A percentile compares a stretch with the other conserved stretches of the same genome.
Conservation (phyloP, 352 stramenopile species). For the Pilasporangium apinafurcum region DNA sequence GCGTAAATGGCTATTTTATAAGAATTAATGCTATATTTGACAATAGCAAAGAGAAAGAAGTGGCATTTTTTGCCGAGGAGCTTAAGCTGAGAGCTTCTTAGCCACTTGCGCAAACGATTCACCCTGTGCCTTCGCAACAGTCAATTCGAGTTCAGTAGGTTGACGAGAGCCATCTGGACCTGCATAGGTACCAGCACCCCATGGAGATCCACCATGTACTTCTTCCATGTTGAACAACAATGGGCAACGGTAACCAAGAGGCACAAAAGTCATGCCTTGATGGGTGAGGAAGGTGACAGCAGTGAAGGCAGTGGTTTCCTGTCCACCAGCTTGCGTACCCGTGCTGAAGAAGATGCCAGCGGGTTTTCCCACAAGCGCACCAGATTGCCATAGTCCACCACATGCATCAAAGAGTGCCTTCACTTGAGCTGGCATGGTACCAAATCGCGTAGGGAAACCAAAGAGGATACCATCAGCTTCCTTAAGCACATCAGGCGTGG, state of each 20-base stretch:
- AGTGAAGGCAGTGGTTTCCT: constrained; percentile 70
- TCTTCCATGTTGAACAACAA: constrained; percentile 43
- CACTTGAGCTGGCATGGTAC: constrained; percentile 58
- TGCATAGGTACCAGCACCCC: constrained; percentile 59
- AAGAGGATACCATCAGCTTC: constrained; percentile 70
- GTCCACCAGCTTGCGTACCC: constrained; percentile 53
- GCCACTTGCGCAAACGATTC: constrained; percentile 73
- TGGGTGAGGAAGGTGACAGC: constrained; percentile 60
- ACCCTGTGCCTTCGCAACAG: constrained; percentile 70
- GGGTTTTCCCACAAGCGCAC: constrained; percentile 59
- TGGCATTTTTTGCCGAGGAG: too few relatives aligned
- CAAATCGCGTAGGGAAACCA: constrained; percentile 61
- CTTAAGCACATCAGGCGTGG: constrained; percentile 19
- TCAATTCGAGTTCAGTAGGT: constrained; percentile 74
- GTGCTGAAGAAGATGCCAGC: constrained; percentile 64
- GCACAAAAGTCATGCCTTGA: constrained; percentile 79
- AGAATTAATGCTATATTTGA: too few relatives aligned
- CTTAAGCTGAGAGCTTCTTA: constrained; percentile 71
- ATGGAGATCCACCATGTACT: constrained; percentile 45
- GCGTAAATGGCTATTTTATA: too few relatives aligned
- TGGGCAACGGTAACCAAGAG: constrained; percentile 37
- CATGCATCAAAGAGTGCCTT: constrained; percentile 69
- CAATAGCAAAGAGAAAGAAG: too few relatives aligned
- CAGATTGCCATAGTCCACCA: constrained; percentile 53
- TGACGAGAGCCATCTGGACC: constrained; percentile 59